A percentile compares a stretch with the other conserved stretches of the same genome.
These are phyloP conservation scores for Strobilomyces echinocephalus DNA, from an alignment of 768 basidiomycete genomes.

Conservation along the genomic window DNA sequence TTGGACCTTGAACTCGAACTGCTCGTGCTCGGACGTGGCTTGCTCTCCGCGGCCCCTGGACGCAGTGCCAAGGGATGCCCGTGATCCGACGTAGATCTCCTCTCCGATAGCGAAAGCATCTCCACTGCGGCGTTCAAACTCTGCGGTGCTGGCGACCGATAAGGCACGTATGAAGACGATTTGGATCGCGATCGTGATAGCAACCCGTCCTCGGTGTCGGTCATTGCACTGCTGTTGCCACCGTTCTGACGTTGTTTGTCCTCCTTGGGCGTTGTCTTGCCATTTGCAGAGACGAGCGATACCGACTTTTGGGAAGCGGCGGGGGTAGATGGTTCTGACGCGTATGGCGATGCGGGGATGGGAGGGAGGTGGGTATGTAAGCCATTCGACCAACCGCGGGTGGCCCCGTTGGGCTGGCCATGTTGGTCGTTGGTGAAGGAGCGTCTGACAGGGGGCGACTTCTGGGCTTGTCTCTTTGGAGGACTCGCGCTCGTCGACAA, in stretches of 20 bases:
- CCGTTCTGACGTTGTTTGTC: constrained; percentile 29
- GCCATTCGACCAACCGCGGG: constrained; percentile 33
- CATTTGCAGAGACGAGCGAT: constrained; percentile 31
- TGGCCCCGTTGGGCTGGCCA: constrained; percentile 22
- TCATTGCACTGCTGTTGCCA: constrained; percentile 23
- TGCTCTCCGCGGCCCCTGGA: constrained; percentile 20
- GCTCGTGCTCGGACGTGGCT: constrained; percentile 31
- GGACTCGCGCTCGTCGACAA: constrained; percentile 19
- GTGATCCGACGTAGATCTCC: constrained; percentile 26
- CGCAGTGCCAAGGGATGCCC: constrained; percentile 18
- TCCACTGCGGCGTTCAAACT: constrained; percentile 71
- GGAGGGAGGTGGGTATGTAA: constrained; percentile 45
- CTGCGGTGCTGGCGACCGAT: constrained; percentile 57
- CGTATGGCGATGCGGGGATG: constrained; percentile 66
- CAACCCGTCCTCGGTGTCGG: constrained; percentile 35
- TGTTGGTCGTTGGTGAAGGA: constrained; percentile 31
- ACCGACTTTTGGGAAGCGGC: constrained; percentile 48
- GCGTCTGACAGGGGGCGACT: constrained; percentile 26
- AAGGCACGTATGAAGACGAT: constrained; percentile 51
- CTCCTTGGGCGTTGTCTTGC: constrained; percentile 30
- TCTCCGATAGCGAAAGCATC: constrained; percentile 42
- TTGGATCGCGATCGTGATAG: constrained; percentile 47
- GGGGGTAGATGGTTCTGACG: constrained; percentile 56
- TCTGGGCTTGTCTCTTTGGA: constrained; percentile 24
- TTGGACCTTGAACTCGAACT: constrained; percentile 24